Evolutionary conservation across 371 early-diverging fungal genomes (phyloP), one percentile per base, ranked within the genome.

Genomic region (Rhizopus arrhizus): DNA sequence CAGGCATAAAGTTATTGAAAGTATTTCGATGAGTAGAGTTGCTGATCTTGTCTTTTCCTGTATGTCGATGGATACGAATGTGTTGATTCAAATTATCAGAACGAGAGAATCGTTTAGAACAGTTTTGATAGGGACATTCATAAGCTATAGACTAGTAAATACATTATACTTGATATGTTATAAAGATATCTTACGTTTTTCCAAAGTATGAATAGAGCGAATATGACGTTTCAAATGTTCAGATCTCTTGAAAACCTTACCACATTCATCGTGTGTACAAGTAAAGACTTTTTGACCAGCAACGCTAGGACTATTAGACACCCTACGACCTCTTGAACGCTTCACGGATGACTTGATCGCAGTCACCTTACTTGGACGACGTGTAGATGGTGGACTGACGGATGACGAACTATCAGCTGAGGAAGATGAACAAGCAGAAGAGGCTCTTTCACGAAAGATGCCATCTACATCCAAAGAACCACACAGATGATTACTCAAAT

Each of bases 221-320:
- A 83, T 73, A 69, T 92, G 94, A 16, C 95, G 73, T 66, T 91
- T 89, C 48, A 94, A 74, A 71, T 94, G 93, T 68, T 94, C 94
- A 51, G 82, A 86, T 31, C 93, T 76, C 72, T 91, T 93, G 71
- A 94, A 95, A 34, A 83, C 81, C 54, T 89, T 83, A 40, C 85
- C 85, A 62, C 95, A 95, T 29, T 76, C 78, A 32, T 73, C 75
- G 52, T 76, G 64, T 1, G 66, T 69, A 61, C 88, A 87, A 0
- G 72, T 70, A 64, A 82, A 82, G 42, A 79, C 65, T 40, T 82
- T 82, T 62, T 68, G 72, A 22, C 80, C 75, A 50, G 70, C 65
- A 36, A 64, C 43, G 41, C 75, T 78, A 5, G 80, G 78, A 35
- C 63, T 59, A 47, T 65, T 74, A 31, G 74, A 74, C 5, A 74